A percentile compares a stretch with the other conserved stretches of the same genome.
Conservation (phyloP, 164 flowering plant species). For the Saururus chinensis region DNA sequence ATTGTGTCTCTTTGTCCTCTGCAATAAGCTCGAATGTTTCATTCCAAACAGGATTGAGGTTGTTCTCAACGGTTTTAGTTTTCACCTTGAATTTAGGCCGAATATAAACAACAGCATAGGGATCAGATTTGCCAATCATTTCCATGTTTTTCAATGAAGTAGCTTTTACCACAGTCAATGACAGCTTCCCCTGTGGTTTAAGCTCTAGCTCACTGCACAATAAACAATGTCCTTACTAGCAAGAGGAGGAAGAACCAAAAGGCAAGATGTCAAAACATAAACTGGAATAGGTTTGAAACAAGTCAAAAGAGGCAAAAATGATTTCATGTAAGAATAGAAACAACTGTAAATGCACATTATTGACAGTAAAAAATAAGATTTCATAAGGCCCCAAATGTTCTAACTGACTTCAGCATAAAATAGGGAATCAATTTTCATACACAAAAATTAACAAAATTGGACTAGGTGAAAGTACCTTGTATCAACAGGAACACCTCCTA, state of each 20-base stretch:
- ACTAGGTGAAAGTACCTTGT: slow-evolving; percentile 55
- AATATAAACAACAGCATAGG: slow-evolving; percentile 60
- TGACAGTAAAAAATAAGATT: too few relatives aligned
- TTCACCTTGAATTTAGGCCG: slow-evolving; percentile 80
- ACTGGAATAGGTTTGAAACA: too few relatives aligned
- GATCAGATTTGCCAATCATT: slow-evolving; percentile 97
- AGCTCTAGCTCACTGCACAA: slow-evolving; percentile 90
- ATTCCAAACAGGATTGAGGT: slow-evolving; percentile 91
- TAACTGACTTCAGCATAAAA: too few relatives aligned
- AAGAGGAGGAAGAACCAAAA: too few relatives aligned
- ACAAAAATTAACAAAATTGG: too few relatives aligned
- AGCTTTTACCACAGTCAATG: slow-evolving; percentile 61
- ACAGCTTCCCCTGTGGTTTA: slow-evolving; percentile 80
- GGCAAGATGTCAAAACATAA: too few relatives aligned
- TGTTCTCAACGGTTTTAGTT: slow-evolving; percentile 68
- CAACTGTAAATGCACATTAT: too few relatives aligned
- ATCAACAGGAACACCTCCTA: slow-evolving; percentile 88
- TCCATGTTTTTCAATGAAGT: slow-evolving; percentile 90
- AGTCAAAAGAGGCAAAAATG: too few relatives aligned
- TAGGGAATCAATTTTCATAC: too few relatives aligned
- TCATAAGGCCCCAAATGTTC: too few relatives aligned
- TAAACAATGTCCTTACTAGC: not conserved
- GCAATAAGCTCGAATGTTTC: slow-evolving; percentile 79
- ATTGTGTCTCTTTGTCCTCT: slow-evolving; percentile 96
- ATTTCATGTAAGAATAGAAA: too few relatives aligned